Conservation (phyloP, 805 yeast species). For the Maudiozyma turicensis region DNA sequence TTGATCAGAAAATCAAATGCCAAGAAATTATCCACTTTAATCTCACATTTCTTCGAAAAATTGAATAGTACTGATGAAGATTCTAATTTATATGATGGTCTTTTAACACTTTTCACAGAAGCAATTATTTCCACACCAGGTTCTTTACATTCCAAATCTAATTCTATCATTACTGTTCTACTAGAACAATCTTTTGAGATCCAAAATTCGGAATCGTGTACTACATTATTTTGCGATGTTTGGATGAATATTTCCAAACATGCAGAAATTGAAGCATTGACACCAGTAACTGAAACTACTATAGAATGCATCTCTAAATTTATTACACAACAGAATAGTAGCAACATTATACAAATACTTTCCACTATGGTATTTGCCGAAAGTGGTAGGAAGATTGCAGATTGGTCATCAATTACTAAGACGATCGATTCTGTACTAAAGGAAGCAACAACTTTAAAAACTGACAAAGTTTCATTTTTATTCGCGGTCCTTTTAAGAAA, state of each 20-base stretch:
- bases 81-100: slow-evolving; percentile 44
- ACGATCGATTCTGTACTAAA: slow-evolving; percentile 10
- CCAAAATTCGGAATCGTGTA: slow-evolving; percentile 7
- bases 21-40: slow-evolving; percentile 37
- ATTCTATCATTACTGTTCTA: slow-evolving; percentile 38
- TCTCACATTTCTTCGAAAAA: slow-evolving; percentile 35
- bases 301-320: slow-evolving; percentile 16
- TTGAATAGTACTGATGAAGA: slow-evolving; percentile 23
- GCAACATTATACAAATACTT: slow-evolving; percentile 34
- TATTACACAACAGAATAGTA: slow-evolving; percentile 11
- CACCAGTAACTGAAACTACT: slow-evolving; percentile 33
- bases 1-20: slow-evolving; percentile 58
- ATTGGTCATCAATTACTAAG: slow-evolving; percentile 35
- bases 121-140: slow-evolving; percentile 64
- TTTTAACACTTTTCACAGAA: slow-evolving; percentile 57
- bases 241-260: slow-evolving; percentile 44
- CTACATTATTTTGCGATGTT: slow-evolving; percentile 49
- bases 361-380: slow-evolving; percentile 52
- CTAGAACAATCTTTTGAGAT: slow-evolving; percentile 26
- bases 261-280: slow-evolving; percentile 41
- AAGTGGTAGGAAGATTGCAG: slow-evolving; percentile 52
- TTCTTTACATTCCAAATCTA: slow-evolving; percentile 65
- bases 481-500: slow-evolving; percentile 47
- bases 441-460: slow-evolving; percentile 5
- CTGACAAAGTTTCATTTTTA: slow-evolving; percentile 34